Conservation (phyloP, 2,329 filamentous ascomycete genomes). For the Chalara sp. region DNA sequence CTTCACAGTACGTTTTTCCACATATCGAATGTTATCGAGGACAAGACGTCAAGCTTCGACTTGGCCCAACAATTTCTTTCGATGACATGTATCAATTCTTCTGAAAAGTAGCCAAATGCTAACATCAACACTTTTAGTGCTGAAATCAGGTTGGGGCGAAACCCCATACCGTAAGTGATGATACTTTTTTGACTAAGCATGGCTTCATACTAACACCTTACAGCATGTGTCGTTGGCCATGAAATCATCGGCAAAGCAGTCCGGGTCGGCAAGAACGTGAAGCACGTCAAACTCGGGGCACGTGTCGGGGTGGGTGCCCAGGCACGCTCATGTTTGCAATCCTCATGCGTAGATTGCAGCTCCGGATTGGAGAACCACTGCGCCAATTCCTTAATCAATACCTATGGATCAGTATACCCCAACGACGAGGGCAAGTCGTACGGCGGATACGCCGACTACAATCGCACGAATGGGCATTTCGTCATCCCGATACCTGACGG, state of each 20-base stretch:
- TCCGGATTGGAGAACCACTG: slow-evolving; percentile 21
- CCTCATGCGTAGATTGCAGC: slow-evolving; percentile 14
- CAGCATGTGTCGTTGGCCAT: slow-evolving; percentile 32
- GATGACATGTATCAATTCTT: too few species aligned
- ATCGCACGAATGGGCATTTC: slow-evolving; percentile 17
- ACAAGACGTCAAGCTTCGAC: too few species aligned
- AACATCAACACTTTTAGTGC: too few species aligned
- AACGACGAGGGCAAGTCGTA: not conserved
- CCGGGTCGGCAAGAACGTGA: slow-evolving; percentile 55
- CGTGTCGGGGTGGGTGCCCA: slow-evolving; percentile 47
- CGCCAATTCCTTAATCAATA: slow-evolving; percentile 11
- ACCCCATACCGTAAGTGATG: slow-evolving; percentile 19
- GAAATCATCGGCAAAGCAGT: slow-evolving; percentile 38
- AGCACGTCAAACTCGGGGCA: slow-evolving; percentile 42
- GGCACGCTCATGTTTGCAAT: slow-evolving; percentile 35
- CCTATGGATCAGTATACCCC: slow-evolving; percentile 12
- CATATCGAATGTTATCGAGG: too few species aligned
- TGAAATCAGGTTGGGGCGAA: slow-evolving; percentile 23
- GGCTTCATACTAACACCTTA: too few species aligned
- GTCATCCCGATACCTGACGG: slow-evolving; percentile 47
- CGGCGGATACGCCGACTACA: not conserved
- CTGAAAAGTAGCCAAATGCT: too few species aligned
- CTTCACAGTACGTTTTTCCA: slow-evolving; percentile 17
- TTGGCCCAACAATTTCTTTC: too few species aligned
- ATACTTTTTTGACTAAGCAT: too few species aligned